Base-by-base conservation (phyloP, 1,139 yeast genomes). In the Sugiyamaella xylanicola region DNA sequence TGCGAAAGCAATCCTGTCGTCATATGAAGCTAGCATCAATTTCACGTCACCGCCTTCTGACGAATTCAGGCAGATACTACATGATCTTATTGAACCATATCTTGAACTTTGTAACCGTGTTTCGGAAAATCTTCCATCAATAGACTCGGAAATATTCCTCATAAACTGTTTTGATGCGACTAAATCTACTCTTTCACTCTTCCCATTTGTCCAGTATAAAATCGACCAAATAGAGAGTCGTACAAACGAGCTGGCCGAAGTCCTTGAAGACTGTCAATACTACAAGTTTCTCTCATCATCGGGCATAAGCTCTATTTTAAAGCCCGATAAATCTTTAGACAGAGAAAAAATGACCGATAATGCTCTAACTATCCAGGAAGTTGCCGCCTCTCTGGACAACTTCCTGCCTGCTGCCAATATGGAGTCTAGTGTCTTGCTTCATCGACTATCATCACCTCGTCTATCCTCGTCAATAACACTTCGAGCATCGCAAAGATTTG, bases 151-250 rank as follows among this genome's bases (percentile, higher is more conserved):
- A 46, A 65, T 74, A 13, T 72, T 69, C 51, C 53, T 69, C 39
- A 64, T 73, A 59, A 75, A 75, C 59, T 70, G 75, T 52, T 62
- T 69, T 43, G 77, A 75, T 54, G 59, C 67, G 2, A 67, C 64
- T 11, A 64, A 69, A 54, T 51, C 66, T 36, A 63, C 65, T 4
- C 61, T 74, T 13, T 68, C 70, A 15, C 60, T 73, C 13, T 71
- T 61, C 56, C 53, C 69, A 13, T 66, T 69, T 9, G 62, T 69
- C 1, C 60, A 59, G 49, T 61, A 61, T 55, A 74, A 73, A 55
- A 58, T 70, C 25, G 72, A 69, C 21, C 70, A 69, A 55, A 58
- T 70, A 46, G 70, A 66, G 17, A 46, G 53, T 2, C 62, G 68
- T 1, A 63, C 71, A 3, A 61, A 63, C 13, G 69, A 67, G 46